These are phyloP conservation scores for Kodamaea jinghongensis DNA, from an alignment of 805 yeast species.

Conservation along the genomic window DNA sequence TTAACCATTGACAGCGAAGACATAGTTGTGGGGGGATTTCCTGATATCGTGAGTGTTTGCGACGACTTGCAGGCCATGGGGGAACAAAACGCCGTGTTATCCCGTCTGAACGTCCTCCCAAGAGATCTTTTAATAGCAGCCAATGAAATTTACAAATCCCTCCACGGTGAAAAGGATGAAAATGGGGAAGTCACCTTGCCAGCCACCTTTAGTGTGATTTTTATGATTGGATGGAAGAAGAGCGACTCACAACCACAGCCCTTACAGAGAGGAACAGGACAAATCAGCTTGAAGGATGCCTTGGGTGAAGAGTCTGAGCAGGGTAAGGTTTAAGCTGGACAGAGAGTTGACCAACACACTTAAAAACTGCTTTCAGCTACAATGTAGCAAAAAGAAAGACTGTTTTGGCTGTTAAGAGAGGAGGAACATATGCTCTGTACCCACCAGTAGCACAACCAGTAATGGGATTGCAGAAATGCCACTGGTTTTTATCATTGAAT, in stretches of 20 bases:
- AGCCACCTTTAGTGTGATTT: slow-evolving; percentile 73
- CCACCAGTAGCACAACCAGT: too few relatives aligned
- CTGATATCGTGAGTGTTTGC: slow-evolving; percentile 64
- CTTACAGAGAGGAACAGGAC: slow-evolving; percentile 67
- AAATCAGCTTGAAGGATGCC: slow-evolving; percentile 65
- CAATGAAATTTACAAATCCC: slow-evolving; percentile 64
- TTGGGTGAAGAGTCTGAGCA: not conserved
- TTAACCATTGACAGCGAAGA: slow-evolving; percentile 84
- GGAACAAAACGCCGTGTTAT: slow-evolving; percentile 70
- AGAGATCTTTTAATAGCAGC: slow-evolving; percentile 72
- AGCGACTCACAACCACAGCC: slow-evolving; percentile 70
- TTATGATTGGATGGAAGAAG: slow-evolving; percentile 89
- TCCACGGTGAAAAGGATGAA: slow-evolving; percentile 65
- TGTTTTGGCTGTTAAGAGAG: too few relatives aligned
- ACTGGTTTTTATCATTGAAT: too few relatives aligned
- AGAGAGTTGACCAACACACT: too few relatives aligned
- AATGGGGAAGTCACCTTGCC: slow-evolving; percentile 54
- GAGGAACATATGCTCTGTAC: too few relatives aligned
- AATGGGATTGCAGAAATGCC: too few relatives aligned
- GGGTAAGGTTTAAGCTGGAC: not conserved
- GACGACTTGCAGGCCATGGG: slow-evolving; percentile 81
- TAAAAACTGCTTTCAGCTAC: too few relatives aligned
- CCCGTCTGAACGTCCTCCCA: slow-evolving; percentile 37
- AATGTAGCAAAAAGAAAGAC: too few relatives aligned
- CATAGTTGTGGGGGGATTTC: slow-evolving; percentile 70